Percentiles rank a stretch among this genome's conserved stretches.
Evolutionary conservation across 371 early-diverging fungal species (phyloP).

Genomic region (Mucor plumbeus): DNA sequence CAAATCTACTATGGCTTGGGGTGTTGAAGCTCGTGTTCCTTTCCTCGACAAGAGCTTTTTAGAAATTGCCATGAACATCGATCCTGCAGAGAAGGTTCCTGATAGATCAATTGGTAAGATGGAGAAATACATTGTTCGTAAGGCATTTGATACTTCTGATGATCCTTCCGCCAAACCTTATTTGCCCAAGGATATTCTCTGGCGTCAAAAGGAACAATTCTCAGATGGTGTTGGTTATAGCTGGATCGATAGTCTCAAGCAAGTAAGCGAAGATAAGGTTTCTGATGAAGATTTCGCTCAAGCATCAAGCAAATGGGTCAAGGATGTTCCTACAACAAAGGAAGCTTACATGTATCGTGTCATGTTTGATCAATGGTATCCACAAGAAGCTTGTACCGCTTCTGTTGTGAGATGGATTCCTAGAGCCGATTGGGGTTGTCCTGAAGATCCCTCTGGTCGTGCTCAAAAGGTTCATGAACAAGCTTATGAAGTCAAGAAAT

Average conservation of each 20-base stretch:
- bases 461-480: conserved; percentile 89
- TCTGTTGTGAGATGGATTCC: conserved; percentile 96
- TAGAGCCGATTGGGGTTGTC: conserved; percentile 95
- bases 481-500: conserved; percentile 57
- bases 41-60: conserved; percentile 92
- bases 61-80: conserved; percentile 86
- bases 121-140: conserved; percentile 90
- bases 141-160: conserved; percentile 73
- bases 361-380: conserved; percentile 91
- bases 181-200: conserved; percentile 88
- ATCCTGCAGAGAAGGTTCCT: conserved; percentile 80
- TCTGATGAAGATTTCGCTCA: conserved; percentile 78
- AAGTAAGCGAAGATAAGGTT: conserved; percentile 67
- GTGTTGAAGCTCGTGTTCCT: conserved; percentile 96
- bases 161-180: conserved; percentile 79
- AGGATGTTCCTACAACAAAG: conserved; percentile 93
- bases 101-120: conserved; percentile 67
- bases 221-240: conserved; percentile 96
- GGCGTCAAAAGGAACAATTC: conserved; percentile 99
- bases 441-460: conserved; percentile 96
- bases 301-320: conserved; percentile 76
- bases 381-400: conserved; percentile 85
- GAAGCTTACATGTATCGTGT: conserved; percentile 95
- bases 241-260: conserved; percentile 95
- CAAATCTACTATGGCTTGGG: conserved; percentile 99